These are phyloP conservation scores for Suillus bovinus DNA, from an alignment of 768 basidiomycete species.

Conservation along the genomic window DNA sequence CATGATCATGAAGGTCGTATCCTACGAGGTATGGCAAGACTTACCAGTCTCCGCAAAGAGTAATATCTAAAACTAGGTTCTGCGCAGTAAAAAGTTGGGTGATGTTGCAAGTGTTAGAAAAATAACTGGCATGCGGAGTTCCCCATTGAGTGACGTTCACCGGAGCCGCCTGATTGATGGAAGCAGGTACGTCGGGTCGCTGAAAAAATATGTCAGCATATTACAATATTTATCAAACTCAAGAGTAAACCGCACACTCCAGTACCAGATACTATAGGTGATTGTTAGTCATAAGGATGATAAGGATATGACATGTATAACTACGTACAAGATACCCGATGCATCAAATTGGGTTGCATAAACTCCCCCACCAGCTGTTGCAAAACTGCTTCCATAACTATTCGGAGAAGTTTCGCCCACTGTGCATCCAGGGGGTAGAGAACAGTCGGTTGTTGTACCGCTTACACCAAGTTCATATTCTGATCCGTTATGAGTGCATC, in stretches of 20 bases:
- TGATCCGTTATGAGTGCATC: slow-evolving; percentile 36
- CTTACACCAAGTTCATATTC: slow-evolving; percentile 34
- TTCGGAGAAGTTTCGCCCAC: slow-evolving; percentile 31
- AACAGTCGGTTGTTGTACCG: slow-evolving; percentile 23
- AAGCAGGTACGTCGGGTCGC: slow-evolving; percentile 39
- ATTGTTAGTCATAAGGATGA: slow-evolving; percentile 7
- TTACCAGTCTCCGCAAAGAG: slow-evolving; percentile 52
- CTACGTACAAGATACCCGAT: slow-evolving; percentile 47
- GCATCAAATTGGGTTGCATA: slow-evolving; percentile 72
- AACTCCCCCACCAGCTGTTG: slow-evolving; percentile 52
- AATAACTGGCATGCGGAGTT: slow-evolving; percentile 44
- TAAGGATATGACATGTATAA: slow-evolving; percentile 1
- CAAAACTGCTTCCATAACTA: slow-evolving; percentile 26
- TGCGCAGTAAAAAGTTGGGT: slow-evolving; percentile 47
- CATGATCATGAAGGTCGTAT: not conserved
- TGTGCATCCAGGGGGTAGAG: slow-evolving; percentile 29
- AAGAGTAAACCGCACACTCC: slow-evolving; percentile 38
- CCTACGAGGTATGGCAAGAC: slow-evolving; percentile 13
- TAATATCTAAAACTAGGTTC: slow-evolving; percentile 54
- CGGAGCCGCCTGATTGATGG: slow-evolving; percentile 33
- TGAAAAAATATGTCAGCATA: slow-evolving; percentile 21
- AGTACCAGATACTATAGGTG: slow-evolving; percentile 46
- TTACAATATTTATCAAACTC: slow-evolving; percentile 1
- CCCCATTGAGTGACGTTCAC: slow-evolving; percentile 46
- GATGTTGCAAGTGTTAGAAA: slow-evolving; percentile 45